phyloP scores from a whole-genome alignment of 2,329 filamentous ascomycete species.

The Talaromyces funiculosus region DNA sequence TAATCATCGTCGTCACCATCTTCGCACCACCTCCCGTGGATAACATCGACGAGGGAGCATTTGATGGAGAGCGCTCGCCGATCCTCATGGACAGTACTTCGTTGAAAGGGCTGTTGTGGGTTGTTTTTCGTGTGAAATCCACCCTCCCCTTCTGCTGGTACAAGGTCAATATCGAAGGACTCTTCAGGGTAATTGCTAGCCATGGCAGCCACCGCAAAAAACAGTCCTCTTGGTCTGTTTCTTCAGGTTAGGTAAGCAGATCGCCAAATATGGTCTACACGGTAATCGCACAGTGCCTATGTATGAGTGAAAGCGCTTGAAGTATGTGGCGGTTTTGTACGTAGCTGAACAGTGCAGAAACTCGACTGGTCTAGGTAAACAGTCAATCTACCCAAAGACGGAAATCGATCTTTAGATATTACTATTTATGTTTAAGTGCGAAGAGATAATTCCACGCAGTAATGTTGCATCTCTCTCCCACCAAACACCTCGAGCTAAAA shows the following conservation, averaged over 20 bases:
- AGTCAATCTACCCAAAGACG: not conserved
- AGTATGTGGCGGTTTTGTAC: not conserved
- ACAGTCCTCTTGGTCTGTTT: not conserved
- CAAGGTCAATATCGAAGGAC: not conserved
- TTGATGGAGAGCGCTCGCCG: not conserved
- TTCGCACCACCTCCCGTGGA: not conserved
- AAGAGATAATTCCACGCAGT: not conserved
- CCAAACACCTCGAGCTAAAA: not conserved
- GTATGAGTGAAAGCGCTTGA: too few species aligned
- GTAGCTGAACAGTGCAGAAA: too few species aligned
- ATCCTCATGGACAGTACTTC: not conserved
- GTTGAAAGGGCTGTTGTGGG: not conserved
- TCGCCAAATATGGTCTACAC: not conserved
- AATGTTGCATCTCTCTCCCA: not conserved
- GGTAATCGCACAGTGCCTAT: not conserved
- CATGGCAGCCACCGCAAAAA: not conserved
- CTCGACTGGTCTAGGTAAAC: not conserved
- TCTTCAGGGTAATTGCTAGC: not conserved
- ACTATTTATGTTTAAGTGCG: not conserved
- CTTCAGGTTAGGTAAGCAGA: not conserved
- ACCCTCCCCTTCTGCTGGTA: not conserved
- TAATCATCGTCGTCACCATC: not conserved
- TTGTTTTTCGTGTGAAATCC: not conserved
- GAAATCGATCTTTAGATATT: not conserved
- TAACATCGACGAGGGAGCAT: not conserved